Conservation (phyloP, 306 rosid species). For the Crataegus laevigata region DNA sequence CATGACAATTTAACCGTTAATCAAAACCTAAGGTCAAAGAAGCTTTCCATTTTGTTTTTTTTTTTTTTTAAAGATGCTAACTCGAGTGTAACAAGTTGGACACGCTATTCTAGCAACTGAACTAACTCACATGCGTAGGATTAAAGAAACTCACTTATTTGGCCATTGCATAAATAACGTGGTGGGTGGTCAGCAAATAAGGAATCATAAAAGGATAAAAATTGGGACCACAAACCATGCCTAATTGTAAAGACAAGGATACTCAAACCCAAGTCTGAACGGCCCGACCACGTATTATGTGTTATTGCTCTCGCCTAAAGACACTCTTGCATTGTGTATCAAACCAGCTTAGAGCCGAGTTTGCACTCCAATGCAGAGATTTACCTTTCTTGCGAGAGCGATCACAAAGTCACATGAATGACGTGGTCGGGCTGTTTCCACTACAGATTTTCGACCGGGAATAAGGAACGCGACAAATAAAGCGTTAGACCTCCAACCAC, state of each 20-base stretch:
- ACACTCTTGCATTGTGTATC: background rate
- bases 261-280: background rate
- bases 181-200: background rate
- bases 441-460: background rate
- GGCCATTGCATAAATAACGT: background rate
- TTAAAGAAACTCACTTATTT: background rate
- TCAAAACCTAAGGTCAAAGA: slow-evolving; percentile 5
- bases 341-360: too few relatives aligned
- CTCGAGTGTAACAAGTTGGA: background rate
- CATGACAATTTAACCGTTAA: background rate
- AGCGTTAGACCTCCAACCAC: slow-evolving; percentile 14
- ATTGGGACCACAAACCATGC: background rate
- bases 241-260: background rate
- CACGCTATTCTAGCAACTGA: too few relatives aligned
- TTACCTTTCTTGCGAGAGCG: too few relatives aligned
- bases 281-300: background rate
- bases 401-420: too few relatives aligned
- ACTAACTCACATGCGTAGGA: fast-evolving
- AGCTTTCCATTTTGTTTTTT: background rate
- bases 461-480: background rate
- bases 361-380: too few relatives aligned
- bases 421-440: background rate
- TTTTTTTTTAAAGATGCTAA: too few relatives aligned
- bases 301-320: background rate
- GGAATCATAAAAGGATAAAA: background rate